Evolutionary conservation across 2,329 filamentous ascomycete genomes (phyloP).

Genomic region (Aspergillus ochraceoroseus): DNA sequence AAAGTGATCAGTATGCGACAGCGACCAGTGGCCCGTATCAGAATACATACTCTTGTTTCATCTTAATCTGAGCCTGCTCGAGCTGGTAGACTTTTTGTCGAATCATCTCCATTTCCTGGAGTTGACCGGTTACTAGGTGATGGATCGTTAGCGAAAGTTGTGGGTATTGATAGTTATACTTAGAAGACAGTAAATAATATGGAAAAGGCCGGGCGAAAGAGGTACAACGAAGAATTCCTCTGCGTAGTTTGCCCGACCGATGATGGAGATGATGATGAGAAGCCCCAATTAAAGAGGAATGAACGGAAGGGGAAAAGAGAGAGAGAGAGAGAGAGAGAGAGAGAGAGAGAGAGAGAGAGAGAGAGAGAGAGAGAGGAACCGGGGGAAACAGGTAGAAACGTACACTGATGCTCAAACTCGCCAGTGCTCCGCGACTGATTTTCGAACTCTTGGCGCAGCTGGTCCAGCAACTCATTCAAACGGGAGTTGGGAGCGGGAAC

Average conservation of each 20-base stretch:
- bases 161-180: too few relatives aligned
- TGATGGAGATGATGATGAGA: not conserved
- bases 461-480: slow-evolving; percentile 85
- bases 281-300: not conserved
- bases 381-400: slow-evolving; percentile 50
- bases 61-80: slow-evolving; percentile 79
- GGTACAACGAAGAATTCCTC: too few relatives aligned
- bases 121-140: slow-evolving; percentile 72
- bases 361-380: slow-evolving; percentile 8
- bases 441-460: slow-evolving; percentile 87
- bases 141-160: slow-evolving; percentile 11
- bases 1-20: slow-evolving; percentile 21
- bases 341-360: too few relatives aligned
- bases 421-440: slow-evolving; percentile 73
- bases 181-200: not conserved
- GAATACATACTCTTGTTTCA: slow-evolving; percentile 81
- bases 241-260: too few relatives aligned
- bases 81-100: slow-evolving; percentile 88
- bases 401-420: slow-evolving; percentile 91
- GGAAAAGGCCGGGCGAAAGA: too few relatives aligned
- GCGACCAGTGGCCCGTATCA: too few relatives aligned
- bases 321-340: slow-evolving; percentile 2
- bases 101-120: slow-evolving; percentile 92
- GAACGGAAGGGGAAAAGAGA: not conserved
- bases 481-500: slow-evolving; percentile 65